Percentiles rank a stretch among this genome's conserved stretches.
Conservation (phyloP, 148 eudicot genomes). For the Cornus florida region DNA sequence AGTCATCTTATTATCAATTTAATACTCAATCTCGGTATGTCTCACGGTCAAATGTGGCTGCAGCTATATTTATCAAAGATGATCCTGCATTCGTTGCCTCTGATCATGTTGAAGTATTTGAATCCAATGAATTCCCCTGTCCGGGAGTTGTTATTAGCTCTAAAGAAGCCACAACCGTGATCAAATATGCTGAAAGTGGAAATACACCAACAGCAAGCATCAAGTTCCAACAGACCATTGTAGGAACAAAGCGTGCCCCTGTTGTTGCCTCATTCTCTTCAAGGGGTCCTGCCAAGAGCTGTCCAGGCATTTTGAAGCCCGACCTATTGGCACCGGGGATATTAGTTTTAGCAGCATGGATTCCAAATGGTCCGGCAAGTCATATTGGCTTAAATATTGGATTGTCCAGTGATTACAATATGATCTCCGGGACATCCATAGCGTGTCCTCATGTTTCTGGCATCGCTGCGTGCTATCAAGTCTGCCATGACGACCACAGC, state of each 20-base stretch:
- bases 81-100: neutral
- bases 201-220: constrained; percentile 12
- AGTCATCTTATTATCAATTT: neutral
- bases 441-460: too few species aligned
- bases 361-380: neutral
- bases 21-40: constrained; percentile 4
- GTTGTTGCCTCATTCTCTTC: constrained; percentile 18
- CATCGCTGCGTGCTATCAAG: too few species aligned
- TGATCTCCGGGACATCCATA: too few species aligned
- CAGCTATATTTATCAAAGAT: constrained; percentile 16
- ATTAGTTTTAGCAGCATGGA: neutral
- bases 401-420: too few species aligned
- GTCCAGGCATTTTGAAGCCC: neutral
- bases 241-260: constrained; percentile 27
- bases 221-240: constrained; percentile 34
- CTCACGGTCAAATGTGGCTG: neutral
- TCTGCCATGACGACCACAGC: too few species aligned
- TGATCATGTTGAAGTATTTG: neutral
- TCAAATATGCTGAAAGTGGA: constrained; percentile 12
- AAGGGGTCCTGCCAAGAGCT: neutral
- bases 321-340: neutral
- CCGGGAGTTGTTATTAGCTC: constrained; percentile 24
- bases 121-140: neutral
- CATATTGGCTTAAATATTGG: too few species aligned
- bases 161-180: neutral